Percentiles rank a stretch among this genome's conserved stretches.
Conservation (phyloP, 2,329 filamentous ascomycete genomes). For the Trichophaea hybrida region DNA sequence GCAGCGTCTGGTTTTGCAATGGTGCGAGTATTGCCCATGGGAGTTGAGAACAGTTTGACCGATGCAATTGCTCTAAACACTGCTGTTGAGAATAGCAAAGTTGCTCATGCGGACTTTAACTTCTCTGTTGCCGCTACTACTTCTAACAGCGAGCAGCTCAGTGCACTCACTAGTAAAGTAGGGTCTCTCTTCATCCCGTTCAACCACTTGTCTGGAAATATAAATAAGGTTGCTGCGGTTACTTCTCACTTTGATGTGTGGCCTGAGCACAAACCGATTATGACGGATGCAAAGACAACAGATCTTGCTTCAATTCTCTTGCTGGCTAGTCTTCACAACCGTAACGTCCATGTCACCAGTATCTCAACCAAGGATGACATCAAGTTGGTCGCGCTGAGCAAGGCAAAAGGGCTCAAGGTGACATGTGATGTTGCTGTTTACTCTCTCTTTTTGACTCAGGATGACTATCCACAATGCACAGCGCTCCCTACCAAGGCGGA, state of each 20-base stretch:
- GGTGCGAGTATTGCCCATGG: constrained; percentile 65
- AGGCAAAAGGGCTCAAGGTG: constrained; percentile 66
- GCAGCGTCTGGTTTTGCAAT: constrained; percentile 64
- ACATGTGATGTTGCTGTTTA: constrained; percentile 75
- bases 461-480: constrained; percentile 53
- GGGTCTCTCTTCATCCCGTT: constrained; percentile 72
- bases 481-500: constrained; percentile 53
- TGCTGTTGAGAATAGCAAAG: constrained; percentile 56
- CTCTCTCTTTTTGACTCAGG: constrained; percentile 57
- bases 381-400: constrained; percentile 59
- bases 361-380: constrained; percentile 74
- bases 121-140: constrained; percentile 62
- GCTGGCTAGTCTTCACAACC: constrained; percentile 61
- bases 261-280: constrained; percentile 63
- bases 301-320: constrained; percentile 69
- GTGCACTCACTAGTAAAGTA: constrained; percentile 55
- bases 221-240: constrained; percentile 68
- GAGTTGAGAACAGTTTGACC: constrained; percentile 56
- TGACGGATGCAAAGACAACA: constrained; percentile 67
- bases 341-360: constrained; percentile 65
- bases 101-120: constrained; percentile 63
- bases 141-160: constrained; percentile 59
- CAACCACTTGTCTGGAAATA: constrained; percentile 66
- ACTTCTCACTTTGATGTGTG: constrained; percentile 65
- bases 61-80: constrained; percentile 56